Evolutionary conservation across 192 early-diverging fungal species (phyloP).

Genomic region (Neocallimastix lanati): DNA sequence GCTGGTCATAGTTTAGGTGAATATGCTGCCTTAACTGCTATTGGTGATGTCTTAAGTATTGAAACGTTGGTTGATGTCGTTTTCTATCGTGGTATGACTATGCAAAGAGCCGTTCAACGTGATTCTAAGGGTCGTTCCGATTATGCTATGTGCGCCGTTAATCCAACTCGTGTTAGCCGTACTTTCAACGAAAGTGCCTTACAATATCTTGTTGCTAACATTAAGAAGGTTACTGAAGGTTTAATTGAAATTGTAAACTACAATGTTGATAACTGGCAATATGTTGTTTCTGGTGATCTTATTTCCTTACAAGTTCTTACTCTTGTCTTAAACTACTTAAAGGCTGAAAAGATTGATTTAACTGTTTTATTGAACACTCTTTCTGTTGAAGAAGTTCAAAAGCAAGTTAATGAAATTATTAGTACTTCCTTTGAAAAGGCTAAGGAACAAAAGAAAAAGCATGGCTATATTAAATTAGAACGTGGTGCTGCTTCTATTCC

Average conservation of each 20-base stretch:
- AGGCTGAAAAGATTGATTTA: slow-evolving; percentile 69
- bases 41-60: slow-evolving; percentile 69
- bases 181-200: slow-evolving; percentile 75
- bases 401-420: slow-evolving; percentile 58
- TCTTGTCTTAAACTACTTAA: slow-evolving; percentile 70
- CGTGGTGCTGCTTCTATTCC: slow-evolving; percentile 84
- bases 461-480: slow-evolving; percentile 49
- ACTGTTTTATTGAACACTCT: slow-evolving; percentile 65
- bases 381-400: slow-evolving; percentile 68
- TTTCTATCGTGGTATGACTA: slow-evolving; percentile 96
- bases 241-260: slow-evolving; percentile 90
- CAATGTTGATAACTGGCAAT: slow-evolving; percentile 96
- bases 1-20: slow-evolving; percentile 93
- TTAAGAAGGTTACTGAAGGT: slow-evolving; percentile 55
- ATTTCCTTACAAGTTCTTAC: slow-evolving; percentile 63
- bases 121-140: slow-evolving; percentile 61
- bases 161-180: slow-evolving; percentile 70
- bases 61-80: slow-evolving; percentile 76
- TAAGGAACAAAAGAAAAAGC: slow-evolving; percentile 33
- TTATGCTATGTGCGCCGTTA: slow-evolving; percentile 89
- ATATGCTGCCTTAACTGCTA: slow-evolving; percentile 74
- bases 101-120: slow-evolving; percentile 81
- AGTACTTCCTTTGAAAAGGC: slow-evolving; percentile 47
- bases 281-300: slow-evolving; percentile 78
- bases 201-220: slow-evolving; percentile 58